Percentiles rank a stretch among this genome's conserved stretches.
Evolutionary conservation across 805 yeast species (phyloP).

Genomic region (Lachancea lanzarotensis): DNA sequence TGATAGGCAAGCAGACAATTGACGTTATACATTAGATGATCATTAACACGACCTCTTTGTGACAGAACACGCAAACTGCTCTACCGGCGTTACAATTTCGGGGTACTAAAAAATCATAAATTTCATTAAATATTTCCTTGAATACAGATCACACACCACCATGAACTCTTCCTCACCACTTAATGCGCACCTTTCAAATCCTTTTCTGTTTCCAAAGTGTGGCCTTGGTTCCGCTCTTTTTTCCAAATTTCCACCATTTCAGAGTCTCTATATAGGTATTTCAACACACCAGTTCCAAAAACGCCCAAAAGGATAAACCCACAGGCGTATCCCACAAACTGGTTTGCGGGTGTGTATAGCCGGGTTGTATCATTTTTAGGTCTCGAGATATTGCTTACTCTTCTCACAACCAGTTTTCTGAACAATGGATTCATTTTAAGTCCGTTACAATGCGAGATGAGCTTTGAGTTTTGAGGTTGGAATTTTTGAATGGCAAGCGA

Average conservation of each 20-base stretch:
- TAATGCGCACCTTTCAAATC: neutral
- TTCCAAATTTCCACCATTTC: slow-evolving; percentile 8
- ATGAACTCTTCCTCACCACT: no score
- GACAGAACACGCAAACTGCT: no score
- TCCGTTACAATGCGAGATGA: neutral
- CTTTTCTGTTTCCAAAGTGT: slow-evolving; percentile 1
- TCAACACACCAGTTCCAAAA: slow-evolving; percentile 11
- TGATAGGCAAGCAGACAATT: no score
- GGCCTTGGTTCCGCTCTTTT: slow-evolving; percentile 9
- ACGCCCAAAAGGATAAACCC: slow-evolving; percentile 1
- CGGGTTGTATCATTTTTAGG: slow-evolving; percentile 1
- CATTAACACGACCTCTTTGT: no score
- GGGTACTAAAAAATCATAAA: no score
- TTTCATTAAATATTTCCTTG: no score
- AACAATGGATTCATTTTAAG: neutral
- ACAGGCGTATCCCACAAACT: slow-evolving; percentile 10
- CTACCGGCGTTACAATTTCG: no score
- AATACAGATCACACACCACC: no score
- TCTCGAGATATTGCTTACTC: slow-evolving; percentile 2
- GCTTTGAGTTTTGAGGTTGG: no score
- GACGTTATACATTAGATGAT: no score
- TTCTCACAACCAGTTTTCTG: neutral
- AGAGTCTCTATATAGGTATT: slow-evolving; percentile 6
- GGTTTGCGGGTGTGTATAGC: slow-evolving; percentile 12
- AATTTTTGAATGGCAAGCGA: no score